Evolutionary conservation across 331 rosid genomes (phyloP).

Genomic region (Acacia pycnantha): DNA sequence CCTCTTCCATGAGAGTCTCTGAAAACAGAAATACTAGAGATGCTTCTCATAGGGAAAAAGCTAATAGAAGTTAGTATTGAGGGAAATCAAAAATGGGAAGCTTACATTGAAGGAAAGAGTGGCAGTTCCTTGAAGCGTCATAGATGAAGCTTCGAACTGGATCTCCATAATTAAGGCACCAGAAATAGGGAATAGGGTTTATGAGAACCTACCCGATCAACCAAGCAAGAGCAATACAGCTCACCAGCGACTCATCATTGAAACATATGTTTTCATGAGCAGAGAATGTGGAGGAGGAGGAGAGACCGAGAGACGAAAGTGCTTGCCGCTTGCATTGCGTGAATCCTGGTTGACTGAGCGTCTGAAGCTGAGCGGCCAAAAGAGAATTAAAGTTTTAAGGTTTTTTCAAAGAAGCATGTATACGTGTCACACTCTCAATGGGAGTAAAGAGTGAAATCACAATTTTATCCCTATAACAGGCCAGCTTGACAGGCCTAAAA

Average conservation of each 20-base stretch:
- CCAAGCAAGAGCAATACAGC: background rate
- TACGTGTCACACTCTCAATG: too few species aligned
- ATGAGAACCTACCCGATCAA: background rate
- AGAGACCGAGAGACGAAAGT: too few species aligned
- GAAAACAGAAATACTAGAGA: background rate
- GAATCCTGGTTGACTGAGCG: too few species aligned
- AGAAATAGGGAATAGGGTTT: background rate
- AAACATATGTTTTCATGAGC: background rate
- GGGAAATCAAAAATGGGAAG: background rate
- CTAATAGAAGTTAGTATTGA: background rate
- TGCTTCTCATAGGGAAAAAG: background rate
- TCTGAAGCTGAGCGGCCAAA: too few species aligned
- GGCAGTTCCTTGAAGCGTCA: conserved; percentile 45
- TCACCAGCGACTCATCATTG: background rate
- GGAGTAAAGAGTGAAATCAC: too few species aligned
- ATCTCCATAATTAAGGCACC: background rate
- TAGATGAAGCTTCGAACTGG: conserved; percentile 11
- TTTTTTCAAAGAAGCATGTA: too few species aligned
- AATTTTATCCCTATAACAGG: too few species aligned
- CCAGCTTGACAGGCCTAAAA: too few species aligned
- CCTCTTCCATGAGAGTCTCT: background rate
- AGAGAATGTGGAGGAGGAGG: too few species aligned
- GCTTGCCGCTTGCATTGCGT: too few species aligned
- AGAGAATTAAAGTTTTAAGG: too few species aligned
- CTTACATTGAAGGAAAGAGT: conserved; percentile 40